A percentile compares a stretch with the other conserved stretches of the same genome.
phyloP scores from a whole-genome alignment of 73 alveolate genomes.

The Breviolum minutum region DNA sequence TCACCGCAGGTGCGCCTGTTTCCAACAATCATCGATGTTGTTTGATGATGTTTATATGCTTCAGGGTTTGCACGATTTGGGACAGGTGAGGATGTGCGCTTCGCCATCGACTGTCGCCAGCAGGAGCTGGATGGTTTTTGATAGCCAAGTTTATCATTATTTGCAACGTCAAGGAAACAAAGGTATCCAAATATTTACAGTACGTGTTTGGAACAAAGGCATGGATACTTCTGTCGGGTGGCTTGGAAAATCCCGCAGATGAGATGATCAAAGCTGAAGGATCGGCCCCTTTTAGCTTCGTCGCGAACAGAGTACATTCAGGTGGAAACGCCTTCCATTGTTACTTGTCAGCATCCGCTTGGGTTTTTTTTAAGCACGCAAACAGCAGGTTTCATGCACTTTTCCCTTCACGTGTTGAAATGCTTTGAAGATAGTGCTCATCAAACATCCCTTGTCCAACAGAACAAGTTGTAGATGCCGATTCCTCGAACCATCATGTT shows the following conservation, averaged over 20 bases:
- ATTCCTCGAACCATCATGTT: no score
- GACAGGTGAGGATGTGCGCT: slow-evolving; percentile 43
- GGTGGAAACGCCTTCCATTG: slow-evolving; percentile 89
- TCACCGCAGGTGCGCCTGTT: slow-evolving; percentile 24
- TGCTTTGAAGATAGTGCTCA: no score
- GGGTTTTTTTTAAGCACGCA: not conserved
- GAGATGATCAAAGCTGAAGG: not conserved
- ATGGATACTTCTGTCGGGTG: no score
- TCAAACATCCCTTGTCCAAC: no score
- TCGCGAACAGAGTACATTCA: slow-evolving; percentile 70
- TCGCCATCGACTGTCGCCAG: slow-evolving; percentile 78
- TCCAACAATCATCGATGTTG: not conserved
- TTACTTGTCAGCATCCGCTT: not conserved
- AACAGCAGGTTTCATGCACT: no score
- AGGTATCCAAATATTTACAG: no score
- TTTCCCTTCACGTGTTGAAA: no score
- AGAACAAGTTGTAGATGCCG: no score
- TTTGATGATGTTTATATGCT: not conserved
- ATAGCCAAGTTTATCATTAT: no score
- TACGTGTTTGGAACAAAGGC: no score
- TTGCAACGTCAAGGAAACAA: no score
- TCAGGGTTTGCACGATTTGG: not conserved
- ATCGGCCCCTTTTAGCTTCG: slow-evolving; percentile 72
- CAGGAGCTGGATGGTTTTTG: not conserved
- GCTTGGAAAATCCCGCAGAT: no score